These are phyloP conservation scores for Roridomyces roridus DNA, from an alignment of 768 basidiomycete species.

Conservation along the genomic window DNA sequence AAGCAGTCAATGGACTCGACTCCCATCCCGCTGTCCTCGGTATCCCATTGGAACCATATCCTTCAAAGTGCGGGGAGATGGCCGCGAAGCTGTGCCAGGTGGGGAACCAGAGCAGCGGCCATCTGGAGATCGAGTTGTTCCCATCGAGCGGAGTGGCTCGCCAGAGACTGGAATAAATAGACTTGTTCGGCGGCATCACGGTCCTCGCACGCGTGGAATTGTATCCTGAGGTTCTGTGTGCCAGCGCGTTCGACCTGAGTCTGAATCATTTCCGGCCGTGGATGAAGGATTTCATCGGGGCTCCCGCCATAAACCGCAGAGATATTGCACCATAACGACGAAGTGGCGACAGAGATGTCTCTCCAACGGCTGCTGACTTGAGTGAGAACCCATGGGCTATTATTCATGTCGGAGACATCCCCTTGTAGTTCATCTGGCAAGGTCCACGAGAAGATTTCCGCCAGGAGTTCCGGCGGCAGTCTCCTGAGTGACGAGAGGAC, in stretches of 20 bases:
- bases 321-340: conserved; percentile 13
- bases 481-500: not conserved
- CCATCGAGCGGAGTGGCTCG: not conserved
- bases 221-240: not conserved
- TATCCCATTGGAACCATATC: not conserved
- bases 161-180: not conserved
- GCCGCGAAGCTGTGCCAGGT: not conserved
- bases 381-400: conserved; percentile 1
- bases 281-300: not conserved
- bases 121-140: not conserved
- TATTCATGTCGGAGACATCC: not conserved
- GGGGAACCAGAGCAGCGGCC: not conserved
- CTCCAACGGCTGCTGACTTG: not conserved
- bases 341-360: not conserved
- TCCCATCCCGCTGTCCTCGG: not conserved
- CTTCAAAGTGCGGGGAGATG: not conserved
- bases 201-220: not conserved
- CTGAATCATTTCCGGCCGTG: not conserved
- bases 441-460: conserved; percentile 8
- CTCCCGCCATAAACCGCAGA: not conserved
- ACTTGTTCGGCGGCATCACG: not conserved
- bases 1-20: not conserved
- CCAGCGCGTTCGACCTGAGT: not conserved
- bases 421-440: not conserved
- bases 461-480: conserved; percentile 8